Conservation (phyloP, 176 grass and related monocot genomes). For the Oryza punctata region DNA sequence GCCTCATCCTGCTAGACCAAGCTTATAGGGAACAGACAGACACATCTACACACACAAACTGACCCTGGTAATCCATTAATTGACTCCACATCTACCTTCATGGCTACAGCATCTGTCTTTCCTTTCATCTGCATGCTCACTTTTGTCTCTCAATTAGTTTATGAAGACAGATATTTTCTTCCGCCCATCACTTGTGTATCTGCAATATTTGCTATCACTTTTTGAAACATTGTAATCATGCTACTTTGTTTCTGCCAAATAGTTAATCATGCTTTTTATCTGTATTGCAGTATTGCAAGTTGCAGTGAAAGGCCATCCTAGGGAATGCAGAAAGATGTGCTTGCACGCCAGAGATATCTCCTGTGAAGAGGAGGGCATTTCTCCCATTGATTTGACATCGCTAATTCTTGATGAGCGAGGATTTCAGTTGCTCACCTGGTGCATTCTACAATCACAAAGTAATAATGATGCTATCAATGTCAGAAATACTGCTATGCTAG, state of each 20-base stretch:
- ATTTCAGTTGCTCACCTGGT: constrained; percentile 28
- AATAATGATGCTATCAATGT: constrained; percentile 4
- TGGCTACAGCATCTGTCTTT: neutral
- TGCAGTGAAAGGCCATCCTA: constrained; percentile 22
- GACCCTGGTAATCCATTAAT: neutral
- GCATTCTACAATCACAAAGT: constrained; percentile 14
- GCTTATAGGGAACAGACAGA: neutral
- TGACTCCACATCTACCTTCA: neutral
- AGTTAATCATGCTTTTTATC: constrained; percentile 14
- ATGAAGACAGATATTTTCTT: neutral
- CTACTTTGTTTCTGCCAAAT: neutral
- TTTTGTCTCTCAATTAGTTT: neutral
- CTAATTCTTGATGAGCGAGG: constrained; percentile 41
- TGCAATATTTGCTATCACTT: neutral
- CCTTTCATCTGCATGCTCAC: neutral
- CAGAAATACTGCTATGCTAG: constrained; percentile 27
- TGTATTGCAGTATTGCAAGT: constrained; percentile 17
- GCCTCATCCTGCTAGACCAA: neutral
- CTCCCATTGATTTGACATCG: constrained; percentile 23
- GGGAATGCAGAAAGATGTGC: constrained; percentile 57
- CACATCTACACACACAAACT: neutral
- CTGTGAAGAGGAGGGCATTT: constrained; percentile 20
- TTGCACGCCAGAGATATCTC: constrained; percentile 29
- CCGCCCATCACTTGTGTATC: neutral
- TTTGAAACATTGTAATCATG: neutral